phyloP scores from a whole-genome alignment of 2,329 filamentous ascomycete species.

The Xylariaceae sp. region DNA sequence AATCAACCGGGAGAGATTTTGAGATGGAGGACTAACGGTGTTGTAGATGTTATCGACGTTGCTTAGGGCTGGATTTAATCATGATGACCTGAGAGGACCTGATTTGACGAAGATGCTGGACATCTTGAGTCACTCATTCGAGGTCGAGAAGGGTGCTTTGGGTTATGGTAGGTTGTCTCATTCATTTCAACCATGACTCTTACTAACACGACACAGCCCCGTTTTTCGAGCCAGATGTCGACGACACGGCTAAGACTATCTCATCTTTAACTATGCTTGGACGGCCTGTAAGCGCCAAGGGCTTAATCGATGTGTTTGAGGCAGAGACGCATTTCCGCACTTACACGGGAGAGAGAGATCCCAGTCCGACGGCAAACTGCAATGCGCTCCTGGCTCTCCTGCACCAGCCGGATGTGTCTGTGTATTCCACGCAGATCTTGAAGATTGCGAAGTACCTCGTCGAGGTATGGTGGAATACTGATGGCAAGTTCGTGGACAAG shows the following conservation, averaged over 20 bases:
- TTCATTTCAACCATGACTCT: not conserved
- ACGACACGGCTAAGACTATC: slow-evolving; percentile 22
- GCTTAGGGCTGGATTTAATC: slow-evolving; percentile 15
- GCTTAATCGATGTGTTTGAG: slow-evolving; percentile 29
- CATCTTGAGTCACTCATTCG: slow-evolving; percentile 17
- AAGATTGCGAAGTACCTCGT: slow-evolving; percentile 28
- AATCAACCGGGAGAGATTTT: too few species aligned
- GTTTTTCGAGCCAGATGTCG: slow-evolving; percentile 20
- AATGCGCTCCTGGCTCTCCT: slow-evolving; percentile 33
- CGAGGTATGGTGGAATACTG: slow-evolving; percentile 23
- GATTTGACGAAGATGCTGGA: slow-evolving; percentile 19
- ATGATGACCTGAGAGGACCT: slow-evolving; percentile 12
- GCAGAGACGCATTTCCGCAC: slow-evolving; percentile 30
- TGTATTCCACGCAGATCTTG: slow-evolving; percentile 26
- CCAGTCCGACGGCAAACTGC: slow-evolving; percentile 34
- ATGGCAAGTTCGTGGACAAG: slow-evolving; percentile 26
- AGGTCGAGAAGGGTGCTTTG: slow-evolving; percentile 20
- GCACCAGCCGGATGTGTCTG: slow-evolving; percentile 17
- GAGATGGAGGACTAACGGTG: not conserved
- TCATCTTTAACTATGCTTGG: slow-evolving; percentile 19
- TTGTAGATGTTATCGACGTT: slow-evolving; percentile 17
- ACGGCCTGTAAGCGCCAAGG: slow-evolving; percentile 16
- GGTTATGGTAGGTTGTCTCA: slow-evolving; percentile 20
- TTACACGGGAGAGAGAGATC: slow-evolving; percentile 29
- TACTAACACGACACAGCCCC: slow-evolving; percentile 17